A percentile compares a stretch with the other conserved stretches of the same genome.
phyloP scores from a whole-genome alignment of 805 yeast genomes.

The Blastobotrys chiropterorum region DNA sequence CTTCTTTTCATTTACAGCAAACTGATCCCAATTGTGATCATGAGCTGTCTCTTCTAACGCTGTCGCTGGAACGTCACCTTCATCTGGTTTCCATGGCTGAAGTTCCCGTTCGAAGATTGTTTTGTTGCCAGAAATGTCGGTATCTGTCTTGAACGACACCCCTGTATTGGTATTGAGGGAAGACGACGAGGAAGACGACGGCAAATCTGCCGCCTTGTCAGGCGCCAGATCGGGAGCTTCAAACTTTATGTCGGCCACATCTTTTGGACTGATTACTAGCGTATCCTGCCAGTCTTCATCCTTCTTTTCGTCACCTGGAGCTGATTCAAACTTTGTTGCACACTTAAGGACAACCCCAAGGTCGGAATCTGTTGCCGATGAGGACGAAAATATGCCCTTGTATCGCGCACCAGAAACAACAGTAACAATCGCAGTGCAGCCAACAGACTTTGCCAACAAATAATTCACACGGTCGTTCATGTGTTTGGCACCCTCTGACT shows the following conservation, averaged over 20 bases:
- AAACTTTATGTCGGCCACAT: conserved; percentile 46
- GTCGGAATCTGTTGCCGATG: conserved; percentile 35
- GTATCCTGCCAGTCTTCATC: conserved; percentile 34
- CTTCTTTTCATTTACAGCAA: conserved; percentile 79
- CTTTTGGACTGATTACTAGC: conserved; percentile 43
- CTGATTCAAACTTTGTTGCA: conserved; percentile 40
- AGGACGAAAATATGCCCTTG: conserved; percentile 52
- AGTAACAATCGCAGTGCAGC: conserved; percentile 52
- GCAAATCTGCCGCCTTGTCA: conserved; percentile 11
- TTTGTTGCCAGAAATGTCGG: conserved; percentile 62
- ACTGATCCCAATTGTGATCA: conserved; percentile 73
- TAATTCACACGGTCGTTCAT: conserved; percentile 53
- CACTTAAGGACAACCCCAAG: conserved; percentile 50
- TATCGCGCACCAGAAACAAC: conserved; percentile 55
- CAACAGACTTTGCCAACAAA: conserved; percentile 53
- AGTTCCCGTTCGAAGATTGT: conserved; percentile 60
- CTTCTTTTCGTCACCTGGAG: conserved; percentile 34
- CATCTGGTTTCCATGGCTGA: conserved; percentile 80
- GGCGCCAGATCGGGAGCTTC: conserved; percentile 34
- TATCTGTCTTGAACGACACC: conserved; percentile 66
- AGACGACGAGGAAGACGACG: background rate
- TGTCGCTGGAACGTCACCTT: conserved; percentile 23
- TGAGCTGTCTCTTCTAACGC: conserved; percentile 35
- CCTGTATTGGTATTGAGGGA: background rate
- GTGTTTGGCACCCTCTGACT: conserved; percentile 15